A percentile compares a stretch with the other conserved stretches of the same genome.
Evolutionary conservation across 2,329 filamentous ascomycete species (phyloP).

Genomic region (Microcyclospora pomicola): DNA sequence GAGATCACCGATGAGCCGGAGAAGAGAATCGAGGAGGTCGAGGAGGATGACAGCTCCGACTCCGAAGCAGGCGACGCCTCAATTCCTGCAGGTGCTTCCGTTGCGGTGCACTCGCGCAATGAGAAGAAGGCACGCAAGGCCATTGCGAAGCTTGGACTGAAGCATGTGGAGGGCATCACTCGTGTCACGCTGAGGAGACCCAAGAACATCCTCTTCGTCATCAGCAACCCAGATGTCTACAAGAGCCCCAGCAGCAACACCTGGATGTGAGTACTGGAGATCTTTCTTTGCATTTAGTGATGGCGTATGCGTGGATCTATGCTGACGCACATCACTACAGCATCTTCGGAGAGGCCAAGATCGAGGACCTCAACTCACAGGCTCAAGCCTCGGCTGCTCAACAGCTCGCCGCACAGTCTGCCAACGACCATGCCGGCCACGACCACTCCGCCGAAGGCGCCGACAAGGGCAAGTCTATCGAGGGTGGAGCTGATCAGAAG

Average conservation of each 20-base stretch:
- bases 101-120: constrained; percentile 94
- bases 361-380: constrained; percentile 97
- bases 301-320: constrained; percentile 9
- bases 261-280: constrained; percentile 66
- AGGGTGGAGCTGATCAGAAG: constrained; percentile 47
- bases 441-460: constrained; percentile 65
- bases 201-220: constrained; percentile 99
- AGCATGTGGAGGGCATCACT: constrained; percentile 93
- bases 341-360: constrained; percentile 99
- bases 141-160: constrained; percentile 94
- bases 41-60: constrained; percentile 58
- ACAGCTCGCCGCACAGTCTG: constrained; percentile 68
- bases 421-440: constrained; percentile 57
- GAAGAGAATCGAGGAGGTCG: constrained; percentile 47
- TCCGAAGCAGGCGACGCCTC: constrained; percentile 50
- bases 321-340: constrained; percentile 34
- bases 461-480: constrained; percentile 59
- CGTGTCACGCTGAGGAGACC: constrained; percentile 94
- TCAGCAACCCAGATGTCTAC: constrained; percentile 99
- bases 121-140: constrained; percentile 99
- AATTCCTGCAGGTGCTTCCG: constrained; percentile 72
- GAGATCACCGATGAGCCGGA: constrained; percentile 84
- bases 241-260: constrained; percentile 99
- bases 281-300: neutral
- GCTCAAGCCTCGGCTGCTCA: constrained; percentile 91